These are phyloP conservation scores for Yarrowia yakushimensis DNA, from an alignment of 805 yeast species.

Conservation along the genomic window DNA sequence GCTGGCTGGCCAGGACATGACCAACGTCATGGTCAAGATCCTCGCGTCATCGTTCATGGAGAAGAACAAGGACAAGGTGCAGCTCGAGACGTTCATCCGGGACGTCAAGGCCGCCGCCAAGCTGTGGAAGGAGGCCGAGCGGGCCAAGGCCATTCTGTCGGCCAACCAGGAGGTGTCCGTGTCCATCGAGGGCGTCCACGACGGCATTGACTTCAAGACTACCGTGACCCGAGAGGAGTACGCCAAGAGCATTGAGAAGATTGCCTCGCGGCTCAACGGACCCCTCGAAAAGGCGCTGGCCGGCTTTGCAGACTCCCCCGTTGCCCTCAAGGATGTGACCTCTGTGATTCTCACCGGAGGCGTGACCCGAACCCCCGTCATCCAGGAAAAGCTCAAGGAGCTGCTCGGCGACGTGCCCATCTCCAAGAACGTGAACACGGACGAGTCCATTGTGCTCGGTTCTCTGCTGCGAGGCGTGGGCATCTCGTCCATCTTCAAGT, in stretches of 20 bases:
- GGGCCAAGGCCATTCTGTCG: constrained; percentile 79
- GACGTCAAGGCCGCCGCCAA: constrained; percentile 61
- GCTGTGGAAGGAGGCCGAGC: constrained; percentile 79
- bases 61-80: constrained; percentile 37
- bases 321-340: constrained; percentile 42
- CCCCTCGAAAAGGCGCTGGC: constrained; percentile 40
- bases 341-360: constrained; percentile 89
- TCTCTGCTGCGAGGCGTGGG: constrained; percentile 79
- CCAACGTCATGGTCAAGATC: constrained; percentile 59
- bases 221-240: constrained; percentile 74
- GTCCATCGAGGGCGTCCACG: constrained; percentile 67
- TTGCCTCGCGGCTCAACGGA: constrained; percentile 49
- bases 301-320: constrained; percentile 32
- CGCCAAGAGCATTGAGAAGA: constrained; percentile 52
- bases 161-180: constrained; percentile 81
- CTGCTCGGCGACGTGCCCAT: constrained; percentile 57
- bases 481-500: constrained; percentile 62
- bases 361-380: constrained; percentile 82
- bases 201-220: constrained; percentile 71
- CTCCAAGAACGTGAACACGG: constrained; percentile 87
- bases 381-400: constrained; percentile 50
- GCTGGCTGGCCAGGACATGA: constrained; percentile 75
- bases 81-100: constrained; percentile 40
- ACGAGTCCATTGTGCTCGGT: constrained; percentile 90
- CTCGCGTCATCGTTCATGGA: constrained; percentile 57